Conservation (phyloP, 164 flowering plant genomes). For the Taxillus chinensis region DNA sequence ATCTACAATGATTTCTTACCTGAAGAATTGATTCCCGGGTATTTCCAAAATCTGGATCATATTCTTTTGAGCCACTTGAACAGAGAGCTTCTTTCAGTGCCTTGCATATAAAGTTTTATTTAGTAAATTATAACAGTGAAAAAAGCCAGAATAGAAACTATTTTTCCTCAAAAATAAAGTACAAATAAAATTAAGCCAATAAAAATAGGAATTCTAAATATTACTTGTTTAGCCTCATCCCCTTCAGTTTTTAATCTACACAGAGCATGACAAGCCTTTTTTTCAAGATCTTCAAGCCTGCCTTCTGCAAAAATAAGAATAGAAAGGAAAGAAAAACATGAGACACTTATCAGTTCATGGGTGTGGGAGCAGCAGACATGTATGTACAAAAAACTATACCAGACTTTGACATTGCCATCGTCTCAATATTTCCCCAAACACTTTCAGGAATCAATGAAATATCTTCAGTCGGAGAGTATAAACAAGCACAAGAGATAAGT, state of each 20-base stretch:
- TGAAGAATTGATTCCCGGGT: constrained; percentile 83
- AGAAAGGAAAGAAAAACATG: neutral
- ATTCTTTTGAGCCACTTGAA: constrained; percentile 32
- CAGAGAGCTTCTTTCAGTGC: constrained; percentile 55
- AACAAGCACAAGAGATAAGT: constrained; percentile 63
- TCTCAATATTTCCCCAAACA: constrained; percentile 65
- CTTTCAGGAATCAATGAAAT: constrained; percentile 60
- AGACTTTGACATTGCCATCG: constrained; percentile 42
- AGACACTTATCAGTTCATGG: neutral
- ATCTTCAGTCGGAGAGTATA: constrained; percentile 65
- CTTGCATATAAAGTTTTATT: constrained; percentile 23
- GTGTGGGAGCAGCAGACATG: neutral
- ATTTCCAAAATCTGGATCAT: constrained; percentile 47
- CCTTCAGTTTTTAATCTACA: constrained; percentile 52
- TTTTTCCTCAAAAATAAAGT: neutral
- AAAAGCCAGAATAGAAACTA: neutral
- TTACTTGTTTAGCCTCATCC: constrained; percentile 72
- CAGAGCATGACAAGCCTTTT: constrained; percentile 56
- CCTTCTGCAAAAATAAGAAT: constrained; percentile 22
- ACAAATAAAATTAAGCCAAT: neutral
- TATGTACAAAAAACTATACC: constrained; percentile 27
- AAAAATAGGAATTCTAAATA: neutral
- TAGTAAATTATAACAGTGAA: constrained; percentile 6
- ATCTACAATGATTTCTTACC: constrained; percentile 25
- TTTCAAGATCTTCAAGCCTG: constrained; percentile 51